Percentiles rank a stretch among this genome's conserved stretches.
Conservation (phyloP, 768 basidiomycete genomes). For the Strobilomyces dryophilus region DNA sequence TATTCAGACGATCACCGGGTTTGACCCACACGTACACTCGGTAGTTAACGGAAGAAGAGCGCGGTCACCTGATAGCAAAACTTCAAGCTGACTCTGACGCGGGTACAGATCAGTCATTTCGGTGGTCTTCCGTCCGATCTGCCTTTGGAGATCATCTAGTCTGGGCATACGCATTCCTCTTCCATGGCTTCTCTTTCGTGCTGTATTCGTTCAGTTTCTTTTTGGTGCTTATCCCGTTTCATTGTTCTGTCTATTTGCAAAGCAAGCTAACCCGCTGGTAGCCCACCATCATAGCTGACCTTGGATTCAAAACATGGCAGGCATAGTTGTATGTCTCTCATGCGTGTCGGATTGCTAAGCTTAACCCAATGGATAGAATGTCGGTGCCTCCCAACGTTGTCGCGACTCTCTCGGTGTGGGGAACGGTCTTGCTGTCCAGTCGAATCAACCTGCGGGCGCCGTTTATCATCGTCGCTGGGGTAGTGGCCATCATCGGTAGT, state of each 20-base stretch:
- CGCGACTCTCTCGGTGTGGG: conserved; percentile 47
- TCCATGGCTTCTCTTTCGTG: conserved; percentile 60
- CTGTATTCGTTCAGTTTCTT: conserved; percentile 57
- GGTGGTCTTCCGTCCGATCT: conserved; percentile 54
- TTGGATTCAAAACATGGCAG: conserved; percentile 58
- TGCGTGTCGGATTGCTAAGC: neutral
- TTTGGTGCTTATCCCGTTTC: conserved; percentile 31
- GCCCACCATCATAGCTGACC: conserved; percentile 56
- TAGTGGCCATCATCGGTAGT: conserved; percentile 50
- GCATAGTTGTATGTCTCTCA: conserved; percentile 46
- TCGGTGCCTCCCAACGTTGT: conserved; percentile 55
- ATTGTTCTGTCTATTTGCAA: neutral
- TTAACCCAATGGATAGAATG: conserved; percentile 35
- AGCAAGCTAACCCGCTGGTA: conserved; percentile 17
- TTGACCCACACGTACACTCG: neutral
- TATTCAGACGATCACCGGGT: neutral
- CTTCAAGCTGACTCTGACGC: conserved; percentile 53
- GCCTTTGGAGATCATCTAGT: conserved; percentile 56
- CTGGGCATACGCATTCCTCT: conserved; percentile 57
- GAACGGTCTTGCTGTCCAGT: conserved; percentile 49
- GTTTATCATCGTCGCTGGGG: conserved; percentile 49
- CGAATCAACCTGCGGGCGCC: conserved; percentile 43
- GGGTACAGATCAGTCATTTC: conserved; percentile 48
- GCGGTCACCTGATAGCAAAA: conserved; percentile 43
- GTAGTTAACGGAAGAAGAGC: conserved; percentile 52